Evolutionary conservation across 257 asterid genomes (phyloP), one percentile per base, ranked within the genome.

Genomic region (Leptodermis oblonga): DNA sequence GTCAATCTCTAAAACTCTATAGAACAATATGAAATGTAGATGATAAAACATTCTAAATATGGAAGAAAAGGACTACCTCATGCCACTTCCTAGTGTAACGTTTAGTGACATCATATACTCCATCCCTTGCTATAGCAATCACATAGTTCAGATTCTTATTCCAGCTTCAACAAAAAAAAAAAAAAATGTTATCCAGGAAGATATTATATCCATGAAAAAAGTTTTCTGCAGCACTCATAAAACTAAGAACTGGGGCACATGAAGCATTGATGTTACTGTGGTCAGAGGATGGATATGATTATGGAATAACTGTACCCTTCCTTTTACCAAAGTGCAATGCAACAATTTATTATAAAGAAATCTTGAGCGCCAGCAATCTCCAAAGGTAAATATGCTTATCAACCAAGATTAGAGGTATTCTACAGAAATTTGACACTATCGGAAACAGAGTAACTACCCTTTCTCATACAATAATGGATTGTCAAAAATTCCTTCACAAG

Each of bases 401-500:
- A 7, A 36, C 64, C n/a, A 45, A 49, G 41, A 66, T 43, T n/a
- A 58, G 12, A 55, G 18, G 25, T 26, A 58, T 22, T 31, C 33
- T 46, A 31, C 31, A 46, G 43, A 69, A 48, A 56, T 17, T 73
- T 41, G 5, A 39, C 43, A 10, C 59, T 13, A 30, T 46, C 26
- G 30, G 23, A 77, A 67, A 74, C 79, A 79, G 39, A 59, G 48
- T 33, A 73, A 65, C 64, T 88, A 93, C 98, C 98, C 98, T 81
- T 87, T 88, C 84, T 93, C 98, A 78, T 93, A 93, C 66, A 93
- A 83, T 56, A 93, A 78, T 37, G 97, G 98, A 61, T 80, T 93
- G 89, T 88, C 97, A 73, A 87, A 88, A 71, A 87, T 90, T 80
- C 96, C 98, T 79, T 93, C 98, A 77, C 98, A 93, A 36, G 98